Evolutionary conservation across 2,329 filamentous ascomycete genomes (phyloP).

Genomic region (Verticillium dahliae): DNA sequence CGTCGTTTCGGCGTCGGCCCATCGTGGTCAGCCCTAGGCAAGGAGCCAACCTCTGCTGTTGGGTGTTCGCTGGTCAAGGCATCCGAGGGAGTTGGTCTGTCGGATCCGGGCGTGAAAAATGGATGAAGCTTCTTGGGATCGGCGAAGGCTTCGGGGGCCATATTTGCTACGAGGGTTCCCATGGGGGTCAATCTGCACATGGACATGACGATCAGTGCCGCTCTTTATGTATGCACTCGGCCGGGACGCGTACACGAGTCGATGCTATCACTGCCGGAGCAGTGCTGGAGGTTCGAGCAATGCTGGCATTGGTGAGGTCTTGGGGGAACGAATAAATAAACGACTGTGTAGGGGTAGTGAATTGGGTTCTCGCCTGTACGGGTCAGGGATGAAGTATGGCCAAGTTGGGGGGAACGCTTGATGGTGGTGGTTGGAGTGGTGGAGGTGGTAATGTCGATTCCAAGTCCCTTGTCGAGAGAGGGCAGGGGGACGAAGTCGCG

Average conservation of each 20-base stretch:
- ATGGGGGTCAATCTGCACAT: slow-evolving; percentile 19
- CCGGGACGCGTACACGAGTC: background rate
- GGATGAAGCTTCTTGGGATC: slow-evolving; percentile 46
- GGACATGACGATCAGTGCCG: background rate
- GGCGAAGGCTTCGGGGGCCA: slow-evolving; percentile 32
- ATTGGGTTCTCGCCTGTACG: background rate
- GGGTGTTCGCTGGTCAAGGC: background rate
- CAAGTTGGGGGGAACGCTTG: background rate
- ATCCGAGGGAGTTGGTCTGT: background rate
- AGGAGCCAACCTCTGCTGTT: background rate
- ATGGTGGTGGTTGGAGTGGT: background rate
- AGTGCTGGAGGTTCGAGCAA: background rate
- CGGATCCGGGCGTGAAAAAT: slow-evolving; percentile 35
- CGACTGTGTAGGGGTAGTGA: background rate
- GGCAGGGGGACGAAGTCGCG: background rate
- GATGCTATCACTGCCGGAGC: background rate
- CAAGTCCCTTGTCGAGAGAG: background rate
- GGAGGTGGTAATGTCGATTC: background rate
- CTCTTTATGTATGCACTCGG: background rate
- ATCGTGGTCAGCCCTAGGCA: background rate
- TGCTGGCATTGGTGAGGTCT: background rate
- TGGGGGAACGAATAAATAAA: background rate
- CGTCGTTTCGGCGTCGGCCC: slow-evolving; percentile 23
- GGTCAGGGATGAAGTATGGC: too few species aligned
- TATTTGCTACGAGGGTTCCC: slow-evolving; percentile 35